phyloP scores from a whole-genome alignment of 129 eudicot species.

The Flaveria bidentis region DNA sequence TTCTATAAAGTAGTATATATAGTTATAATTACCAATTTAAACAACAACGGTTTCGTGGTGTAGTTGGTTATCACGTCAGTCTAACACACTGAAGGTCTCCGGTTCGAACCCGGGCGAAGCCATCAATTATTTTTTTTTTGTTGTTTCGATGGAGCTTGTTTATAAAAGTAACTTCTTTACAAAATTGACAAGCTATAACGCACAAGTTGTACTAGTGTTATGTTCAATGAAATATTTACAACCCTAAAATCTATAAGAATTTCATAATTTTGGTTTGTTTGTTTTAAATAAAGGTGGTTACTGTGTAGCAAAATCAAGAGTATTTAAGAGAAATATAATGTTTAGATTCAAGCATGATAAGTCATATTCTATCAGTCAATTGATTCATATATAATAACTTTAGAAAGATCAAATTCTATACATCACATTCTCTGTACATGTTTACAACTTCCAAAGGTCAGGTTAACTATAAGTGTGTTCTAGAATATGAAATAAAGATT shows the following conservation, averaged over 20 bases:
- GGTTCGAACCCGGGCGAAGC: slow-evolving; percentile 41
- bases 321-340: not conserved
- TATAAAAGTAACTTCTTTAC: too few species aligned
- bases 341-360: not conserved
- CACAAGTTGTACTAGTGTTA: not conserved
- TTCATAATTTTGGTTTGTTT: not conserved
- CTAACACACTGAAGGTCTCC: slow-evolving; percentile 85
- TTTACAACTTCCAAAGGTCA: slow-evolving; percentile 1
- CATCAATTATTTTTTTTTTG: not conserved
- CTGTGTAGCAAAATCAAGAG: not conserved
- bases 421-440: slow-evolving; percentile 12
- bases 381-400: not conserved
- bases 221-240: not conserved
- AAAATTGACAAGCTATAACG: too few species aligned
- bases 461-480: not conserved
- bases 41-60: slow-evolving; percentile 60
- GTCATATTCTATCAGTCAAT: not conserved
- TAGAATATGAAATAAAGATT: slow-evolving; percentile 10
- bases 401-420: not conserved
- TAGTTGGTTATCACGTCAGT: slow-evolving; percentile 83
- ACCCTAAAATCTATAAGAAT: not conserved
- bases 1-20: too few species aligned
- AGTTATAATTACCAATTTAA: too few species aligned
- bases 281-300: not conserved
- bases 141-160: not conserved